Evolutionary conservation across 306 rosid genomes (phyloP), one percentile per base, ranked within the genome.

Genomic region (Glycine tomentella): DNA sequence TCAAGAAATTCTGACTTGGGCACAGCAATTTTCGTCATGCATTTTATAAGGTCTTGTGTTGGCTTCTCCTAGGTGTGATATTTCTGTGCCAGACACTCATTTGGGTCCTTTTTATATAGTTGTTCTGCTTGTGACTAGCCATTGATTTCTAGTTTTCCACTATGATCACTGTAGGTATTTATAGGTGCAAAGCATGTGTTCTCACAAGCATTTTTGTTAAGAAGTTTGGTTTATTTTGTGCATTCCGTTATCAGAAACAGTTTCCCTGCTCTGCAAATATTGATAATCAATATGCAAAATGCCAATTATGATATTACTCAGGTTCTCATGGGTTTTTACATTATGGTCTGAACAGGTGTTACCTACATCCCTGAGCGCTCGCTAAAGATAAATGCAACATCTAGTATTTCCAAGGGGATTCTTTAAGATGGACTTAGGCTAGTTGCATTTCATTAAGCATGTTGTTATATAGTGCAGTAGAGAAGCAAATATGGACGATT

Each of bases 371-470:
- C 99, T 3, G 97, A 95, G 90, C 76, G 87, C 81, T 86, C 98
- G 7, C 88, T 95, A 79, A 90, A 82, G 91, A 93, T 95, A 69
- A 91, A 93, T 72, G 97, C 99, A 72, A 95, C 97, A 67, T 93
- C 99, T 77, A 90, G 99, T 91, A 90, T 95, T 83, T 93, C 97
- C 58, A 89, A 92, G 9, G 98, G 90, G 75, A 92, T 95, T 80
- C 9, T 88, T 49, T 95, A 88, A 77, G 79, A 65, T 33, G 49
- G 73, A 56, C 68, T 10, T 4, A 7, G 66, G 40, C 55, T 55
- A 85, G 77, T 85, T 76, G 83, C 76, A 64, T 79, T 81, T 75
- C 15, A 49, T 77, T 31, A 14, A 25, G 44, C 79, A 72, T 25
- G 31, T 25, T 64, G 69, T 72, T 31, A n/a, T 62, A 53, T 49